Percentiles rank a stretch among this genome's conserved stretches.
Conservation (phyloP, 495 filamentous ascomycete species). For the Stereocaulon alpinum region DNA sequence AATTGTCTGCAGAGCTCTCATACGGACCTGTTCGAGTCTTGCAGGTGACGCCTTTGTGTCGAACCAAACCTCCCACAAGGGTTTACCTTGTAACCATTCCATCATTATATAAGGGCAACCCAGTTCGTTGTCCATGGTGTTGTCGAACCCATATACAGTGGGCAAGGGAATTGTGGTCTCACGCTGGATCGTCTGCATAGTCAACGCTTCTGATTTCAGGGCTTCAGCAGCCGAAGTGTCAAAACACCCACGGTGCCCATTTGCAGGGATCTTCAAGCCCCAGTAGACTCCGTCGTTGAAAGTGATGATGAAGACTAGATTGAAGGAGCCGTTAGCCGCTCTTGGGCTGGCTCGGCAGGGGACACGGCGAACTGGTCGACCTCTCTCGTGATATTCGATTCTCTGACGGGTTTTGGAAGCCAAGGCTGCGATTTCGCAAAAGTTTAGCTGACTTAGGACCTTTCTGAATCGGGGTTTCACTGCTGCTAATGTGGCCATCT, state of each 20-base stretch:
- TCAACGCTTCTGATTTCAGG: conserved; percentile 21
- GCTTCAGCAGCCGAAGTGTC: conserved; percentile 10
- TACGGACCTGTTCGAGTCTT: conserved; percentile 15
- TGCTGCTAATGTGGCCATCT: not conserved
- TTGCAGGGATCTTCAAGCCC: conserved; percentile 21
- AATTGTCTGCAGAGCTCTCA: conserved; percentile 21
- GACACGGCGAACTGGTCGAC: not conserved
- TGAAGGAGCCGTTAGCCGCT: conserved; percentile 13
- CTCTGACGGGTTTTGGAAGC: not conserved
- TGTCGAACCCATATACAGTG: conserved; percentile 18
- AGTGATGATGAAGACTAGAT: conserved; percentile 16
- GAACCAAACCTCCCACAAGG: conserved; percentile 26
- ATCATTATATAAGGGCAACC: conserved; percentile 27
- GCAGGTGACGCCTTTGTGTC: conserved; percentile 6
- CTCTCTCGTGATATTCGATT: not conserved
- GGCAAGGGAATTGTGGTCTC: conserved; percentile 26
- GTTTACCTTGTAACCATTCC: conserved; percentile 22
- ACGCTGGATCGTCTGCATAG: conserved; percentile 21
- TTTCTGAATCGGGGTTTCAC: not conserved
- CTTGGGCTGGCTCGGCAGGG: not conserved
- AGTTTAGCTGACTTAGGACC: not conserved
- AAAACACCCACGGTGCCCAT: conserved; percentile 16
- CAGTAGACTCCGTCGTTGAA: conserved; percentile 21
- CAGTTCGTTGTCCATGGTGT: conserved; percentile 13
- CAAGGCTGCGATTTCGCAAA: not conserved